Evolutionary conservation across 2,329 filamentous ascomycete species (phyloP).

Genomic region (Lecanicillium sp.): DNA sequence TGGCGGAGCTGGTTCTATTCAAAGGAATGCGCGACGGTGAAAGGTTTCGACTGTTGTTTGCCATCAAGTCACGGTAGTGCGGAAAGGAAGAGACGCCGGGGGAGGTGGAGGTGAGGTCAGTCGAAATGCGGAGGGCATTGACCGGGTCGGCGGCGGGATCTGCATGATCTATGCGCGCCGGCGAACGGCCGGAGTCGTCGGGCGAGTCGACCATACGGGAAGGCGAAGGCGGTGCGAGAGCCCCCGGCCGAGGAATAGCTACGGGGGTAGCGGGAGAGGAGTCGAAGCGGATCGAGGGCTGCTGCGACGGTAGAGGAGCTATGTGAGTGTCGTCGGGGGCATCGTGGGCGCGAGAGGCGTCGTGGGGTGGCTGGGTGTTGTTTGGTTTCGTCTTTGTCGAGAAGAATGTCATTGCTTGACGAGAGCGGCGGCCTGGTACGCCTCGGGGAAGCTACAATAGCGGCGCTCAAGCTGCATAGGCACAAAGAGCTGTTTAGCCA

Average conservation of each 20-base stretch:
- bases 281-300: slow-evolving; percentile 1
- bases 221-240: slow-evolving; percentile 1
- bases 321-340: not conserved
- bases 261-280: not conserved
- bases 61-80: slow-evolving; percentile 5
- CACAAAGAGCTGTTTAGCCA: not conserved
- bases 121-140: slow-evolving; percentile 13
- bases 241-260: not conserved
- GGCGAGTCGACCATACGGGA: not conserved
- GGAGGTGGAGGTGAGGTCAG: not conserved
- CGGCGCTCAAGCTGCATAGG: not conserved
- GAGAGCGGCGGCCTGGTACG: not conserved
- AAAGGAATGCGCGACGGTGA: slow-evolving; percentile 23
- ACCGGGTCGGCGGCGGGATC: not conserved
- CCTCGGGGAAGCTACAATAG: not conserved
- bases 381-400: not conserved
- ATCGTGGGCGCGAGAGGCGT: not conserved
- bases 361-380: not conserved
- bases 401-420: slow-evolving; percentile 9
- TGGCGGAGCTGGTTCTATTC: slow-evolving; percentile 25
- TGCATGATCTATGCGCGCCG: not conserved
- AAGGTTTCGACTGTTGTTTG: slow-evolving; percentile 4
- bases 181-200: slow-evolving; percentile 2
- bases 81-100: slow-evolving; percentile 2
- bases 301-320: not conserved